Evolutionary conservation across 331 rosid genomes (phyloP), one percentile per base, ranked within the genome.

Genomic region (Spiraea crenata): DNA sequence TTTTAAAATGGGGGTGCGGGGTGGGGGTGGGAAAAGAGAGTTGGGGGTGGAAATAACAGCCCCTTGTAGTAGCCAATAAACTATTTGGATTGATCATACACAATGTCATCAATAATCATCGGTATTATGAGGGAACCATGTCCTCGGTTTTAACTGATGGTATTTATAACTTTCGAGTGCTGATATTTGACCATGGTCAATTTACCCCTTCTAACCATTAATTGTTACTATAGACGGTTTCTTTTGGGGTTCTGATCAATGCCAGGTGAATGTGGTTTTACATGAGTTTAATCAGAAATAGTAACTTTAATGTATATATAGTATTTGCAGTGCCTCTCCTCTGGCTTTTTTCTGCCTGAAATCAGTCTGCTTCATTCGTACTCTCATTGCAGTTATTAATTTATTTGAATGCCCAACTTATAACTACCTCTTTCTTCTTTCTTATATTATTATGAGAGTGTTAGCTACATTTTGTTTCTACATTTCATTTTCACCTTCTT

Each of bases 361-460:
- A 80, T 58, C 76, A 65, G 76, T 74, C 75, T 69, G 80, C 85
- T 82, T 82, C 80, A 79, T 76, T 87, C 80, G 78, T 81, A 82
- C 89, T 86, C 78, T 62, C 70, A 77, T 88, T 77, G 86, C 89
- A 77, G 78, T 74, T 76, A 40, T n/a, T 15, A 7, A 76, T 76
- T 80, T 80, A 60, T 59, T 25, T 25, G 31, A 25, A 31, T 39
- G 73, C 82, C 70, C 73, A 69, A 55, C 73, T 71, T 85, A 25
- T 25, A 87, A 80, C 86, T 73, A 67, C 80, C 74, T 85, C 80
- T 76, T 74, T 20, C 81, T 67, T 74, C 45, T 68, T 80, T 68
- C 80, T 77, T 82, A 80, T n/a, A 87, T 79, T 86, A n/a, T n/a
- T n/a, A n/a, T n/a, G n/a, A n/a, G n/a, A n/a, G n/a, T n/a, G n/a